These are phyloP conservation scores for Candida bentonensis DNA, from an alignment of 805 yeast genomes.

Conservation along the genomic window DNA sequence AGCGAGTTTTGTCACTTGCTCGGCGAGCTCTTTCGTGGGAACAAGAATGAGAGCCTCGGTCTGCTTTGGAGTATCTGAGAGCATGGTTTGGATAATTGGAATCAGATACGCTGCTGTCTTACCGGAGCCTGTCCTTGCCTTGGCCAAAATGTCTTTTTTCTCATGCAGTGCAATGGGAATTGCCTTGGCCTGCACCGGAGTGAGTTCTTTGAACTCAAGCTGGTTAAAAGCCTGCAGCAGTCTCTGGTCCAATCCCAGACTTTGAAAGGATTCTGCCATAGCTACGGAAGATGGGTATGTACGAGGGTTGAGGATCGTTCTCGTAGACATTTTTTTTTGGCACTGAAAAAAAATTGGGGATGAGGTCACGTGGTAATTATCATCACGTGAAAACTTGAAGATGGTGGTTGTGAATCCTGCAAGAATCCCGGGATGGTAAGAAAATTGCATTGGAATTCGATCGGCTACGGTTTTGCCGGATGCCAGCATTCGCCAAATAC, in stretches of 20 bases:
- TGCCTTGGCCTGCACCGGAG: slow-evolving; percentile 81
- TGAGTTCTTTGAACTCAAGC: slow-evolving; percentile 73
- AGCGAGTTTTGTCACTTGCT: slow-evolving; percentile 64
- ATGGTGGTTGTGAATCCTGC: too few relatives aligned
- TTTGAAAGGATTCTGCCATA: slow-evolving; percentile 58
- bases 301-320: too few relatives aligned
- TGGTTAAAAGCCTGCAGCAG: slow-evolving; percentile 70
- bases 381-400: too few relatives aligned
- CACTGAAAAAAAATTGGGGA: too few relatives aligned
- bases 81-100: slow-evolving; percentile 70
- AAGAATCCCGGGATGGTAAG: too few relatives aligned
- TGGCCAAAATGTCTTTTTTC: slow-evolving; percentile 82
- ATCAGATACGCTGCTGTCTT: slow-evolving; percentile 84
- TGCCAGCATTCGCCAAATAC: too few relatives aligned
- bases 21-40: slow-evolving; percentile 85
- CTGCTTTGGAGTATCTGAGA: slow-evolving; percentile 28
- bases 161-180: slow-evolving; percentile 85
- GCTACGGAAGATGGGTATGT: too few relatives aligned
- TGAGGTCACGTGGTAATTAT: too few relatives aligned
- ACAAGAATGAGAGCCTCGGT: slow-evolving; percentile 61
- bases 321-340: too few relatives aligned
- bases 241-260: slow-evolving; percentile 70
- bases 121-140: slow-evolving; percentile 93
- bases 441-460: too few relatives aligned
- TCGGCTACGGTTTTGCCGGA: too few relatives aligned